Evolutionary conservation across 768 basidiomycete species (phyloP).

Genomic region (Boletus pseudo-olivaceus): DNA sequence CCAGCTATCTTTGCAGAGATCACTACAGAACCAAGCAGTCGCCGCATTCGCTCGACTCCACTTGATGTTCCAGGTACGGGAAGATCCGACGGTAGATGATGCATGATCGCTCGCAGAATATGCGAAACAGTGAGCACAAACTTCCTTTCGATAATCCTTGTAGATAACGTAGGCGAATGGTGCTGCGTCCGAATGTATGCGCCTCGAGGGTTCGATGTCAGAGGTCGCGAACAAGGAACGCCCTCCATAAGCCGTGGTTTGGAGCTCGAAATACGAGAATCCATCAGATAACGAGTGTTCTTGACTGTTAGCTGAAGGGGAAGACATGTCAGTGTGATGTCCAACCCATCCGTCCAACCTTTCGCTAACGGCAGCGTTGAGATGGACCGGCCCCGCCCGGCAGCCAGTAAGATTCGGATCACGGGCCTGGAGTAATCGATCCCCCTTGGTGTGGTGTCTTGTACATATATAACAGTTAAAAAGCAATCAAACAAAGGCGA

Average conservation of each 20-base stretch:
- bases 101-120: constrained; percentile 41
- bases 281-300: not conserved
- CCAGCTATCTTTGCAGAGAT: constrained; percentile 46
- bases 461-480: not conserved
- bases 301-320: not conserved
- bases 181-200: constrained; percentile 40
- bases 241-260: constrained; percentile 45
- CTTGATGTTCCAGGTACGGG: constrained; percentile 44
- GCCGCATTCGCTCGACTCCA: constrained; percentile 30
- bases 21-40: constrained; percentile 58
- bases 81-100: constrained; percentile 11
- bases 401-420: not conserved
- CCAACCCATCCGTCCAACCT: not conserved
- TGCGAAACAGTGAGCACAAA: constrained; percentile 62
- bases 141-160: constrained; percentile 62
- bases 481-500: not conserved
- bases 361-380: not conserved
- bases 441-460: not conserved
- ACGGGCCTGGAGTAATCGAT: not conserved
- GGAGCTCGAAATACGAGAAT: constrained; percentile 20
- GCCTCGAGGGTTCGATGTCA: constrained; percentile 40
- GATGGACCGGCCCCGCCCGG: not conserved
- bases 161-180: constrained; percentile 60
- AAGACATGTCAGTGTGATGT: constrained; percentile 4
- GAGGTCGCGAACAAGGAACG: constrained; percentile 49